phyloP scores from a whole-genome alignment of 805 yeast genomes.

The Hanseniaspora mollemarum region DNA sequence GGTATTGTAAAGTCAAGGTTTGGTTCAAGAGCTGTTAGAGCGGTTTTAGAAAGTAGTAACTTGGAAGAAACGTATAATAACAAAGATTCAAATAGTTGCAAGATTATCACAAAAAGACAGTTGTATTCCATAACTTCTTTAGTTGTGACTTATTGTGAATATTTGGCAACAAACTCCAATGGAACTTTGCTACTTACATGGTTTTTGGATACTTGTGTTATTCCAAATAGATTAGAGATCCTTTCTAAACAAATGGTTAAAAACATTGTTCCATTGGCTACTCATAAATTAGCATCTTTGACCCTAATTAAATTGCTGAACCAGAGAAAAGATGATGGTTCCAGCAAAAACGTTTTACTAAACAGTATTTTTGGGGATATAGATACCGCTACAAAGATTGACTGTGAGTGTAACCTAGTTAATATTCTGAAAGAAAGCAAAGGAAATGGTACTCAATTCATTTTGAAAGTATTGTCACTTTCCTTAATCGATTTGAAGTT shows the following conservation, averaged over 20 bases:
- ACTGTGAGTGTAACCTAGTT: constrained; percentile 22
- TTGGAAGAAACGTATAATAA: neutral
- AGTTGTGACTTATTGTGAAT: constrained; percentile 66
- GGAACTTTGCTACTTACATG: constrained; percentile 86
- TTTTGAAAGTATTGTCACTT: constrained; percentile 67
- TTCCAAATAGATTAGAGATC: constrained; percentile 53
- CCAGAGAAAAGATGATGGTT: constrained; percentile 51
- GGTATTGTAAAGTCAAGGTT: constrained; percentile 78
- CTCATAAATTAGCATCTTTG: constrained; percentile 74
- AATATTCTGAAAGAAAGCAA: constrained; percentile 2
- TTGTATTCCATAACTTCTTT: constrained; percentile 61
- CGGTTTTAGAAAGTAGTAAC: constrained; percentile 73
- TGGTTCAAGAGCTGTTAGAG: constrained; percentile 90
- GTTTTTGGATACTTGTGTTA: constrained; percentile 76
- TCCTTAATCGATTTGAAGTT: constrained; percentile 50
- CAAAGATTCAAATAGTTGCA: neutral
- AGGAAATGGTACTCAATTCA: constrained; percentile 58
- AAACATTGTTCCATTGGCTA: constrained; percentile 50
- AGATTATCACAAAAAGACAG: constrained; percentile 48
- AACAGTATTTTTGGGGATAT: constrained; percentile 52
- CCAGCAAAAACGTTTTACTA: constrained; percentile 48
- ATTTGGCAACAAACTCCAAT: constrained; percentile 68
- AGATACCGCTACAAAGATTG: constrained; percentile 19
- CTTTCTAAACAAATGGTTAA: constrained; percentile 54
- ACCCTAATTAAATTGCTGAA: constrained; percentile 70